Percentiles rank a stretch among this genome's conserved stretches.
phyloP scores from a whole-genome alignment of 345 rosid species.

The Noccaea caerulescens region DNA sequence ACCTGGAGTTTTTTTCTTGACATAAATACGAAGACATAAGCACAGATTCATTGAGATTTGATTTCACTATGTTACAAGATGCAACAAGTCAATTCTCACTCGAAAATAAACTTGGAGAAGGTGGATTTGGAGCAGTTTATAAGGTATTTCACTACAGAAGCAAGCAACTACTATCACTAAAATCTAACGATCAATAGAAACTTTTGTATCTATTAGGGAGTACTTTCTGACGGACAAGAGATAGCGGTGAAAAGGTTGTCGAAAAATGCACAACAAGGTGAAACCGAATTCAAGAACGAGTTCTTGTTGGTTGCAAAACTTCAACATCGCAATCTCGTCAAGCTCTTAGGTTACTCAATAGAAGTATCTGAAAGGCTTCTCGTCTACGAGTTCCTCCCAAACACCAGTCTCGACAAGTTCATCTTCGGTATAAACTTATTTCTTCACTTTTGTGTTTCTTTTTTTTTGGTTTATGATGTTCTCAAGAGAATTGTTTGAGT shows the following conservation, averaged over 20 bases:
- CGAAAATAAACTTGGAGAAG: slow-evolving; percentile 45
- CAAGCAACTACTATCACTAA: background rate
- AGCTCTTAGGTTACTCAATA: slow-evolving; percentile 49
- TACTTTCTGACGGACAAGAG: slow-evolving; percentile 40
- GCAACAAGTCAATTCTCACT: slow-evolving; percentile 40
- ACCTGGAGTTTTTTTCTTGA: background rate
- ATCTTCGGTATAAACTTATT: slow-evolving; percentile 43
- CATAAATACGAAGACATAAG: slow-evolving; percentile 12
- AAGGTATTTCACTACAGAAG: slow-evolving; percentile 28
- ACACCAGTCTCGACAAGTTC: slow-evolving; percentile 51
- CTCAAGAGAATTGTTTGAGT: background rate
- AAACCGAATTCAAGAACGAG: slow-evolving; percentile 56
- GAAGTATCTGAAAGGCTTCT: slow-evolving; percentile 53
- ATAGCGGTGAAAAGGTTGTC: slow-evolving; percentile 46
- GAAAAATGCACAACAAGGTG: slow-evolving; percentile 46
- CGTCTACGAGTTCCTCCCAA: slow-evolving; percentile 52
- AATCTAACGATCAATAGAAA: background rate
- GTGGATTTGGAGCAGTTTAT: slow-evolving; percentile 46
- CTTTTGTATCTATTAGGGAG: slow-evolving; percentile 18
- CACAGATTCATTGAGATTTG: slow-evolving; percentile 31
- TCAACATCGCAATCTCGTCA: slow-evolving; percentile 58
- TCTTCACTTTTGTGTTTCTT: background rate
- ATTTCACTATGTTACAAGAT: slow-evolving; percentile 35
- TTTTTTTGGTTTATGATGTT: background rate
- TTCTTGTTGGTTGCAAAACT: slow-evolving; percentile 53